Percentiles rank a stretch among this genome's conserved stretches.
Evolutionary conservation across 305 asterid species (phyloP).

Genomic region (Andrographis paniculata): DNA sequence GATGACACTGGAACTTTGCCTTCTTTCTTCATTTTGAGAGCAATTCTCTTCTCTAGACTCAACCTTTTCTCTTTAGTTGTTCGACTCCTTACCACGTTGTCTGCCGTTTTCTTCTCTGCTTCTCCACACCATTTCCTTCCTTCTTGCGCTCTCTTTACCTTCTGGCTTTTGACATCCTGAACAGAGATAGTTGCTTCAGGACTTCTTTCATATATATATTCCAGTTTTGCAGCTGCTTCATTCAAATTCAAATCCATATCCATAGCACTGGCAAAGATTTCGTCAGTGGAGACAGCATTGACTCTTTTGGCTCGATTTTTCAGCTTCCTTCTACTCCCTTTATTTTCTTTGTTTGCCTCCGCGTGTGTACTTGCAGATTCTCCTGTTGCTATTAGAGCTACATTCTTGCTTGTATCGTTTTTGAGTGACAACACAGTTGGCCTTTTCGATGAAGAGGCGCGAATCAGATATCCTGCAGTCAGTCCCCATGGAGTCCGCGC

Average conservation of each 20-base stretch:
- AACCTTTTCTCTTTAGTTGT: slow-evolving; percentile 36
- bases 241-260: slow-evolving; percentile 49
- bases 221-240: slow-evolving; percentile 68
- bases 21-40: slow-evolving; percentile 33
- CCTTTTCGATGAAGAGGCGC: slow-evolving; percentile 17
- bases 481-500: slow-evolving; percentile 56
- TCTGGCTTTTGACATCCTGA: slow-evolving; percentile 24
- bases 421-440: slow-evolving; percentile 32
- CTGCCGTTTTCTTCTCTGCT: slow-evolving; percentile 18
- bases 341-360: slow-evolving; percentile 42
- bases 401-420: slow-evolving; percentile 40
- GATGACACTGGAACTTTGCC: slow-evolving; percentile 19
- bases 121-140: slow-evolving; percentile 27
- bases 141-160: slow-evolving; percentile 22
- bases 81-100: slow-evolving; percentile 32
- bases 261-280: slow-evolving; percentile 36
- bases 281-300: slow-evolving; percentile 38
- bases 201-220: slow-evolving; percentile 41
- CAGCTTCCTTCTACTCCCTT: slow-evolving; percentile 37
- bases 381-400: slow-evolving; percentile 38
- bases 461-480: slow-evolving; percentile 28
- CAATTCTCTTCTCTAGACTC: slow-evolving; percentile 56
- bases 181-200: slow-evolving; percentile 27
- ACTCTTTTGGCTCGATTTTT: slow-evolving; percentile 42
- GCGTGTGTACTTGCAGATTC: slow-evolving; percentile 42